Conservation (phyloP, 164 flowering plant species). For the Stephania japonica region DNA sequence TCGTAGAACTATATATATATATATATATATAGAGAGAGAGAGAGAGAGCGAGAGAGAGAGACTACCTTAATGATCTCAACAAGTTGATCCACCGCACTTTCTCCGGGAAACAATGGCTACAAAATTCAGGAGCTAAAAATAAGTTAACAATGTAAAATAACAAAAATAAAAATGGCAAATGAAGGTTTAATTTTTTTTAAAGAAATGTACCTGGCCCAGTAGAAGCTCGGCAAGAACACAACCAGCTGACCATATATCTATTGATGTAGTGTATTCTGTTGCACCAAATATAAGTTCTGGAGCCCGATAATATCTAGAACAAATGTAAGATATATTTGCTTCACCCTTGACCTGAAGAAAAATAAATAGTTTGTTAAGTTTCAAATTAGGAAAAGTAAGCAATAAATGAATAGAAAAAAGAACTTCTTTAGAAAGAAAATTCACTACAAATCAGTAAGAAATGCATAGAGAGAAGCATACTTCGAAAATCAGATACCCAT, state of each 20-base stretch:
- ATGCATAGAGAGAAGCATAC: not conserved
- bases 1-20: too few species aligned
- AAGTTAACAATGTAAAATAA: slow-evolving; percentile 7
- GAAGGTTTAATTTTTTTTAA: not conserved
- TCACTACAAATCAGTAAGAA: not conserved
- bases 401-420: not conserved
- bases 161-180: not conserved
- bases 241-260: slow-evolving; percentile 99
- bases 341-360: slow-evolving; percentile 74
- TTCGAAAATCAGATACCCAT: not conserved
- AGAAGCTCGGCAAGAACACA: slow-evolving; percentile 95
- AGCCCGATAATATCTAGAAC: slow-evolving; percentile 92
- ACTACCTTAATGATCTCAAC: slow-evolving; percentile 92
- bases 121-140: not conserved
- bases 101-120: slow-evolving; percentile 96
- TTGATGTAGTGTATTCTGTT: slow-evolving; percentile 85
- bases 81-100: slow-evolving; percentile 93
- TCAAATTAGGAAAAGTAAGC: not conserved
- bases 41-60: not conserved
- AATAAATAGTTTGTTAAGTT: not conserved
- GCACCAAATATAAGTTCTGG: slow-evolving; percentile 98
- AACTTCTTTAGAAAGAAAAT: not conserved
- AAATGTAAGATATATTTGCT: slow-evolving; percentile 90
- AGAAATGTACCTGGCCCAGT: slow-evolving; percentile 67
- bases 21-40: too few species aligned